Conservation (phyloP, 1,284 basidiomycete genomes). For the Coniferiporia weirii region DNA sequence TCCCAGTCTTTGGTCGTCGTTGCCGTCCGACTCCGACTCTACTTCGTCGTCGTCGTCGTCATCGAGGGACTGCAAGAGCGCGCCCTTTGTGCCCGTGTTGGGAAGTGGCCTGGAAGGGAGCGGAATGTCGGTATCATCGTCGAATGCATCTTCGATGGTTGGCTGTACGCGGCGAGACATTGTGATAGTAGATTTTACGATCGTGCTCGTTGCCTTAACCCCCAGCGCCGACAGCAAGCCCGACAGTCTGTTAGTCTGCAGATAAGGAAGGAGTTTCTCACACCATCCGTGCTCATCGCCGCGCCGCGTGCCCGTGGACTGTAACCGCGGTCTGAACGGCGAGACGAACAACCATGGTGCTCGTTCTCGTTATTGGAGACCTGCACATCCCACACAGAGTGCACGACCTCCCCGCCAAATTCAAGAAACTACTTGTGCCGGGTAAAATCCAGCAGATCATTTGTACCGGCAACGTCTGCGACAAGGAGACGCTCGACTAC, state of each 20-base stretch:
- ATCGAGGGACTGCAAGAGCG: conserved; percentile 62
- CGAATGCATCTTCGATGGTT: conserved; percentile 52
- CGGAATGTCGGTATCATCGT: conserved; percentile 85
- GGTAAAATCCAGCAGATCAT: conserved; percentile 99
- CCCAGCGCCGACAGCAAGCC: too few relatives aligned
- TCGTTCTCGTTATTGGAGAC: conserved; percentile 92
- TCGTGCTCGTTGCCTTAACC: too few relatives aligned
- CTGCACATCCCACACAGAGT: conserved; percentile 86
- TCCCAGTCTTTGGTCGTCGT: conserved; percentile 25
- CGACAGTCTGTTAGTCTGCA: background rate
- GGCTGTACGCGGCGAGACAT: conserved; percentile 49
- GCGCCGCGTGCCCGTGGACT: background rate
- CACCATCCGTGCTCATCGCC: background rate
- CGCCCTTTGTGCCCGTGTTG: conserved; percentile 61
- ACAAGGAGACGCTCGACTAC: conserved; percentile 96
- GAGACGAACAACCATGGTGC: conserved; percentile 49
- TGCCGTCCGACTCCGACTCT: conserved; percentile 32
- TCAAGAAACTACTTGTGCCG: conserved; percentile 94
- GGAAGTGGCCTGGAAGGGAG: conserved; percentile 61
- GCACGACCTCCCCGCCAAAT: conserved; percentile 92
- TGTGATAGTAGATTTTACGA: conserved; percentile 14
- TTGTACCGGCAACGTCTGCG: conserved; percentile 96
- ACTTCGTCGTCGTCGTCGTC: conserved; percentile 28
- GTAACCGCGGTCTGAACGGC: background rate
- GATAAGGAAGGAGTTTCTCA: background rate